Evolutionary conservation across 306 rosid species (phyloP), one percentile per base, ranked within the genome.

Genomic region (Ormosia semicastrata): DNA sequence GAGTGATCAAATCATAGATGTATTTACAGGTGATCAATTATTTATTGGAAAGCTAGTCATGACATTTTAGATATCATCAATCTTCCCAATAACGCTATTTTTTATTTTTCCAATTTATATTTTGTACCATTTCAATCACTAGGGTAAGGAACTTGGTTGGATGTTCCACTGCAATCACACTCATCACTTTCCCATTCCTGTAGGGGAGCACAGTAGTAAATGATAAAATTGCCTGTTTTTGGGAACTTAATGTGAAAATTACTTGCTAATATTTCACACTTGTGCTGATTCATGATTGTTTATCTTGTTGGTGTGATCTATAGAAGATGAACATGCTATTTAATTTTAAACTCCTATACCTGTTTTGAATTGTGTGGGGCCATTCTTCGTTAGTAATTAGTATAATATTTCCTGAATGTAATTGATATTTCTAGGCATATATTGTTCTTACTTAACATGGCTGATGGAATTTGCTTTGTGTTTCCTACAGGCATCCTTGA

Each of bases 401-500:
- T 8, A 1, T 65, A 39, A 40, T 10, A 6, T 36, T 63, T n/a
- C 44, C 29, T 73, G 6, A 15, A 4, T 39, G 3, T 5, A 12
- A 11, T 58, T 12, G 44, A 6, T 4, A 75, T 29, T 74, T 8
- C 11, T 17, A 43, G 68, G 68, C 30, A 4, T 40, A 50, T 30
- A 39, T 17, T 4, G 29, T 75, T 56, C 8, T 24, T 32, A 52
- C 41, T 17, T 18, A 66, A 5, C 7, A 37, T 69, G 65, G 57
- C 24, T 81, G 30, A 72, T 54, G 18, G 37, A 15, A 33, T 34
- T 58, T 53, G 52, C 52, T 57, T 73, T 41, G 60, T 70, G 41
- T 83, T 73, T 78, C 37, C 18, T 70, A 5, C 75, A 90, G 91
- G 81, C 82, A 7, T 90, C 92, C 36, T 87, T 92, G 78, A 84